phyloP scores from a whole-genome alignment of 768 basidiomycete genomes.

The Imleria badia region DNA sequence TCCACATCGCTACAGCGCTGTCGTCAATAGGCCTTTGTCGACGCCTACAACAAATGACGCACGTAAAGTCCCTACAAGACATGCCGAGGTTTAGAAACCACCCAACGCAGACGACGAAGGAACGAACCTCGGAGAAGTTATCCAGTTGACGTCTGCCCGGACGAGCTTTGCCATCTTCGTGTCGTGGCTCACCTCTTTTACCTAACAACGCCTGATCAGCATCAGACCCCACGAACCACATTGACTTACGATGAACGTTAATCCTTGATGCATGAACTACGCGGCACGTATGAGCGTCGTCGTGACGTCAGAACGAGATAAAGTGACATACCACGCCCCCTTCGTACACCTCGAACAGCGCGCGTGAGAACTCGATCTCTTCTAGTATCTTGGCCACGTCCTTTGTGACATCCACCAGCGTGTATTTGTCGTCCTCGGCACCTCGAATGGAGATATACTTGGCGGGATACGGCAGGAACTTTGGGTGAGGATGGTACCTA shows the following conservation, averaged over 20 bases:
- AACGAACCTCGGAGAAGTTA: slow-evolving; percentile 65
- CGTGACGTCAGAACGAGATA: not conserved
- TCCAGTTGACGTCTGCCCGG: slow-evolving; percentile 80
- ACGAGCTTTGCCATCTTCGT: slow-evolving; percentile 66
- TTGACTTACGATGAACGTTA: slow-evolving; percentile 66
- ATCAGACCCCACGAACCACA: not conserved
- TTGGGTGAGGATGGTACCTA: slow-evolving; percentile 83
- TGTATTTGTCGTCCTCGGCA: slow-evolving; percentile 75
- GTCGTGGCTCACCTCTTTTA: slow-evolving; percentile 82
- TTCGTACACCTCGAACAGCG: slow-evolving; percentile 87
- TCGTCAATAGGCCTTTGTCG: not conserved
- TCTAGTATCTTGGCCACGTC: slow-evolving; percentile 54
- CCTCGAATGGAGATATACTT: slow-evolving; percentile 74
- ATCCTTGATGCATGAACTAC: slow-evolving; percentile 87
- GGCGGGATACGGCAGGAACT: slow-evolving; percentile 75
- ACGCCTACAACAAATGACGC: slow-evolving; percentile 20
- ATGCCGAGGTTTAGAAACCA: not conserved
- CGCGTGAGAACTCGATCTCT: slow-evolving; percentile 80
- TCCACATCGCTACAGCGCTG: slow-evolving; percentile 60
- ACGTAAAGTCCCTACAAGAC: slow-evolving; percentile 69
- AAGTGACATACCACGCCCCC: slow-evolving; percentile 67
- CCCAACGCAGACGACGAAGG: not conserved
- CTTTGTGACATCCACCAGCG: slow-evolving; percentile 62
- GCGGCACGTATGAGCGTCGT: slow-evolving; percentile 1
- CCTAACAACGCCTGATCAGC: slow-evolving; percentile 38